Conservation (phyloP, 1,139 yeast genomes). For the Kurtzmaniella quercitrusa region DNA sequence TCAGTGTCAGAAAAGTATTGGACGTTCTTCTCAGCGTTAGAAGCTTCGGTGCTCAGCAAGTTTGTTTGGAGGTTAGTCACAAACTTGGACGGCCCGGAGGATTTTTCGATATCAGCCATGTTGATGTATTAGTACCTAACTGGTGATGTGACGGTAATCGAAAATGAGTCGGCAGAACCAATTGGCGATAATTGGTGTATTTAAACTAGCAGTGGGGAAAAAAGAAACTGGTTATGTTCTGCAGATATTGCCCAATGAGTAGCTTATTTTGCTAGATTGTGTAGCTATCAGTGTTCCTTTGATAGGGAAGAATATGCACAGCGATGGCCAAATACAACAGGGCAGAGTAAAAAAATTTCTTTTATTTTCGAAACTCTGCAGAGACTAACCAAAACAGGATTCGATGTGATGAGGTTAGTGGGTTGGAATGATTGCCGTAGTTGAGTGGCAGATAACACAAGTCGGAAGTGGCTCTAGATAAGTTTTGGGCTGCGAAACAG, state of each 20-base stretch:
- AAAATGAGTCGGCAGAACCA: too few relatives aligned
- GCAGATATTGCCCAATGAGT: neutral
- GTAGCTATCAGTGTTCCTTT: neutral
- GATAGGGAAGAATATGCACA: neutral
- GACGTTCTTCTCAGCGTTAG: constrained; percentile 8
- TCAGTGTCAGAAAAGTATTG: constrained; percentile 12
- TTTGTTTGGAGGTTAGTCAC: neutral
- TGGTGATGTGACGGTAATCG: too few relatives aligned
- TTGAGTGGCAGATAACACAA: too few relatives aligned
- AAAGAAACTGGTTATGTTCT: neutral
- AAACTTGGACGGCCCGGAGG: constrained; percentile 7
- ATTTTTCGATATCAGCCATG: constrained; percentile 10
- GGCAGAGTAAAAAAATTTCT: neutral
- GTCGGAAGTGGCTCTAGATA: neutral
- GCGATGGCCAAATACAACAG: neutral
- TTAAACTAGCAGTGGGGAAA: neutral
- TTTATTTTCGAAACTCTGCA: neutral
- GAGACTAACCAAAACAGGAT: neutral
- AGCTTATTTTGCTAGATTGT: neutral
- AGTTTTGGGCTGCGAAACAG: neutral
- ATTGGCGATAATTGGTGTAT: neutral
- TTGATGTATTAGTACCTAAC: too few relatives aligned
- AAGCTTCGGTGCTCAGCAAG: neutral
- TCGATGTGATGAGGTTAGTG: neutral
- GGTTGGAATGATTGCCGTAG: too few relatives aligned